Percentiles rank a stretch among this genome's conserved stretches.
Conservation (phyloP, 116 monocot genomes). For the Thalassia testudinum region DNA sequence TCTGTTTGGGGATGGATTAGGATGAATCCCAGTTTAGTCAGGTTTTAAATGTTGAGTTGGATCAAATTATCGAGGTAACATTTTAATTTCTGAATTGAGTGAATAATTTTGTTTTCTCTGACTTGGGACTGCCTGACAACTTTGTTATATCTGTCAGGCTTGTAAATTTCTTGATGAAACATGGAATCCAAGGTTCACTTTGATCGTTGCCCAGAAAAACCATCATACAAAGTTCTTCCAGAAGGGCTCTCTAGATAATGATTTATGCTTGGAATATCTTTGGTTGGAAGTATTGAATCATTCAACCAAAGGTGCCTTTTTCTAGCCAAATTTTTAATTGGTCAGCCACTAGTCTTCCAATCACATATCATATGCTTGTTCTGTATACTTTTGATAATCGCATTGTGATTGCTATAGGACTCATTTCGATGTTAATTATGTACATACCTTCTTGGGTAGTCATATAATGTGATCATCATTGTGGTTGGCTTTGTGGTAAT, state of each 20-base stretch:
- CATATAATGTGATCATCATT: not conserved
- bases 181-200: conserved; percentile 67
- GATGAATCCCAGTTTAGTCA: conserved; percentile 20
- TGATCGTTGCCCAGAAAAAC: conserved; percentile 87
- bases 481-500: not conserved
- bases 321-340: too few relatives aligned
- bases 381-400: not conserved
- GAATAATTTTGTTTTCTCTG: too few relatives aligned
- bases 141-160: conserved; percentile 23
- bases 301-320: too few relatives aligned
- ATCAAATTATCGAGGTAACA: conserved; percentile 17
- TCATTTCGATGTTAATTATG: not conserved
- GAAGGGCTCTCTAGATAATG: conserved; percentile 36
- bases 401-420: not conserved
- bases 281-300: too few relatives aligned
- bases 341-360: too few relatives aligned
- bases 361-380: not conserved
- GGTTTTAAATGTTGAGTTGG: conserved; percentile 14
- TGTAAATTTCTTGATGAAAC: conserved; percentile 66
- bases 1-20: too few relatives aligned
- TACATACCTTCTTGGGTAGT: not conserved
- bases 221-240: conserved; percentile 92
- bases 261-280: too few relatives aligned
- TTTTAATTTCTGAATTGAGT: not conserved
- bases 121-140: too few relatives aligned